Evolutionary conservation across 495 filamentous ascomycete genomes (phyloP).

Genomic region (Talaromyces wortmannii): DNA sequence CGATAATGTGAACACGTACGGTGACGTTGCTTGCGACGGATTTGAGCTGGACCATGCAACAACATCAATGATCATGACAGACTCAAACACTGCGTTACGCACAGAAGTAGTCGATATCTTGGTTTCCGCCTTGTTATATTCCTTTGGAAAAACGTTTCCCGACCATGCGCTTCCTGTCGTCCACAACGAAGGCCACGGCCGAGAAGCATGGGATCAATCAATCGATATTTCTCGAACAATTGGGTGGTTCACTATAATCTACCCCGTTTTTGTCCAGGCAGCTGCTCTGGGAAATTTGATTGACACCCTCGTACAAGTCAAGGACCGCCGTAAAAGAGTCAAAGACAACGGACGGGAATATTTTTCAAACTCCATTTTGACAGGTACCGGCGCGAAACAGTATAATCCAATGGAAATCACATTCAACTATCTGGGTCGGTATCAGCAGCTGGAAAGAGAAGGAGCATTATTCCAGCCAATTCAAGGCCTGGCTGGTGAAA

Average conservation of each 20-base stretch:
- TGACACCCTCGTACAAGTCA: conserved; percentile 35
- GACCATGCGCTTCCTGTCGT: conserved; percentile 50
- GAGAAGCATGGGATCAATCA: conserved; percentile 41
- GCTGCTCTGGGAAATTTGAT: conserved; percentile 21
- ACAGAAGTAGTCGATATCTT: conserved; percentile 51
- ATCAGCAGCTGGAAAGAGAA: conserved; percentile 54
- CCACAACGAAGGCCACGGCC: conserved; percentile 49
- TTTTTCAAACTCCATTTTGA: conserved; percentile 43
- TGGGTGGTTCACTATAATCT: conserved; percentile 56
- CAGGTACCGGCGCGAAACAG: conserved; percentile 29
- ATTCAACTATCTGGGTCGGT: conserved; percentile 63
- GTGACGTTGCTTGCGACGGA: conserved; percentile 35
- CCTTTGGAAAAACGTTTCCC: conserved; percentile 40
- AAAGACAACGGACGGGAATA: conserved; percentile 44
- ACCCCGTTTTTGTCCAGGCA: conserved; percentile 31
- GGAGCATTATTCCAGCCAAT: conserved; percentile 55
- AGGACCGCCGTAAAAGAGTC: conserved; percentile 36
- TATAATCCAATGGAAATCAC: conserved; percentile 57
- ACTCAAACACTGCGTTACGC: conserved; percentile 36
- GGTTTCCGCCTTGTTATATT: conserved; percentile 41
- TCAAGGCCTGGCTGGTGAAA: conserved; percentile 41
- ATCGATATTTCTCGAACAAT: conserved; percentile 54
- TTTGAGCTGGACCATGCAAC: conserved; percentile 39
- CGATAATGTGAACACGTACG: conserved; percentile 33
- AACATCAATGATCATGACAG: conserved; percentile 34